These are phyloP conservation scores for Epichloe uncinata DNA, from an alignment of 2,329 filamentous ascomycete species.

Conservation along the genomic window DNA sequence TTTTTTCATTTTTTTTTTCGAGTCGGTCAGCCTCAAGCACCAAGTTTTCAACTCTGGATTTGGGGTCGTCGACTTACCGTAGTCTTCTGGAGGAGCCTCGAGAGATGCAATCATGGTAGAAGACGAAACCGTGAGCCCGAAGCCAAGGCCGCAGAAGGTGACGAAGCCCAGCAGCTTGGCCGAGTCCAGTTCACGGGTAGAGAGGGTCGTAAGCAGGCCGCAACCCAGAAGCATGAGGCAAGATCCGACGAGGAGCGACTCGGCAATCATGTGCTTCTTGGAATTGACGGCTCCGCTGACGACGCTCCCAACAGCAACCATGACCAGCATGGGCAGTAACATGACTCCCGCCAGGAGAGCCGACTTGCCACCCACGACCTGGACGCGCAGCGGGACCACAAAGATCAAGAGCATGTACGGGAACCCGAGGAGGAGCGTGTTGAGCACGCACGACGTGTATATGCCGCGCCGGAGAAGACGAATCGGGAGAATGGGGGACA, in stretches of 20 bases:
- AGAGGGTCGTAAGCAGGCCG: conserved; percentile 29
- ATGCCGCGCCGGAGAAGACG: conserved; percentile 32
- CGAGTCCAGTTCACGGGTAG: conserved; percentile 19
- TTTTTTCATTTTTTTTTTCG: neutral
- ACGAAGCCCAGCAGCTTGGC: conserved; percentile 35
- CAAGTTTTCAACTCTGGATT: neutral
- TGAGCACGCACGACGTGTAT: conserved; percentile 28
- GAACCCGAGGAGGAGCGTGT: conserved; percentile 36
- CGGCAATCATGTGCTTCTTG: conserved; percentile 27
- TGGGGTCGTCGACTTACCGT: conserved; percentile 22
- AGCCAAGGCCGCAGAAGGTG: conserved; percentile 38
- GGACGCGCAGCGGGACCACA: conserved; percentile 34
- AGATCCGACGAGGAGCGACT: conserved; percentile 29
- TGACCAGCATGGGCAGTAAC: conserved; percentile 40
- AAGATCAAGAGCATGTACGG: conserved; percentile 36
- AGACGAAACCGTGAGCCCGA: conserved; percentile 33
- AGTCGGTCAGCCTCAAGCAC: neutral
- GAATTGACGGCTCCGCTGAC: conserved; percentile 29
- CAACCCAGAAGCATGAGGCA: conserved; percentile 32
- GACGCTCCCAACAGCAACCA: conserved; percentile 31
- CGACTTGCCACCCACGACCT: conserved; percentile 34
- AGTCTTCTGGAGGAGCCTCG: conserved; percentile 30
- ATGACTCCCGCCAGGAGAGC: conserved; percentile 34
- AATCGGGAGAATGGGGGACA: conserved; percentile 32
- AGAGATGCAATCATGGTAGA: conserved; percentile 31